Evolutionary conservation across 148 eudicot genomes (phyloP).

Genomic region (Camellia japonica): DNA sequence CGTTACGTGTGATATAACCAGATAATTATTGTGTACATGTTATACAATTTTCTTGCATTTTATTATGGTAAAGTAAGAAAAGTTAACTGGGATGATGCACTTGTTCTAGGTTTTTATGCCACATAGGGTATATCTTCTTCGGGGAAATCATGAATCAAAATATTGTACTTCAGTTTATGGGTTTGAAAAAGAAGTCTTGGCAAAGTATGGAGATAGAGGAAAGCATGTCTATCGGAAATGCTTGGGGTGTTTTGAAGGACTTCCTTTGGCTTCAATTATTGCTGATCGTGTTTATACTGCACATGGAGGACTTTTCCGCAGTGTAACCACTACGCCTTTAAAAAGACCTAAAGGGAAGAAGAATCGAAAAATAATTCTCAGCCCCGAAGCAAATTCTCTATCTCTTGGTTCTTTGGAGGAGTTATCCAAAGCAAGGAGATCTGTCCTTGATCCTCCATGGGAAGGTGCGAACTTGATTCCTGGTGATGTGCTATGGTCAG

Average conservation of each 20-base stretch:
- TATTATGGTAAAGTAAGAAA: background rate
- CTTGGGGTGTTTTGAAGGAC: conserved; percentile 91
- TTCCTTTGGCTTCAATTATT: conserved; percentile 84
- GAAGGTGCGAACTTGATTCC: conserved; percentile 89
- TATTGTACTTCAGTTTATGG: conserved; percentile 90
- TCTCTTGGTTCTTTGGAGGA: conserved; percentile 83
- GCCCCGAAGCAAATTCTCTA: conserved; percentile 47
- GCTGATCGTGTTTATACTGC: conserved; percentile 84
- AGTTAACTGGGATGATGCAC: conserved; percentile 8
- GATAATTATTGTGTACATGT: background rate
- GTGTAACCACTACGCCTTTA: conserved; percentile 43
- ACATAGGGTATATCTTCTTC: conserved; percentile 75
- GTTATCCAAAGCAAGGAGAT: conserved; percentile 83
- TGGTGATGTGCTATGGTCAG: conserved; percentile 98
- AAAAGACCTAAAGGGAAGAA: conserved; percentile 73
- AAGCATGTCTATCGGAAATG: conserved; percentile 89
- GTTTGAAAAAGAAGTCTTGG: conserved; percentile 81
- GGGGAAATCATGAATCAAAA: conserved; percentile 93
- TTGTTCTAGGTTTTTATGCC: conserved; percentile 69
- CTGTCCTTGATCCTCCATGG: conserved; percentile 96
- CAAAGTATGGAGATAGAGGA: conserved; percentile 77
- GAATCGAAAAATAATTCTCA: conserved; percentile 57
- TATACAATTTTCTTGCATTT: background rate
- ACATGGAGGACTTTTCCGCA: conserved; percentile 93
- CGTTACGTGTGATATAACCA: background rate